Base-by-base conservation (phyloP, 2,329 filamentous ascomycete species). In the Aspergillus bombycis region DNA sequence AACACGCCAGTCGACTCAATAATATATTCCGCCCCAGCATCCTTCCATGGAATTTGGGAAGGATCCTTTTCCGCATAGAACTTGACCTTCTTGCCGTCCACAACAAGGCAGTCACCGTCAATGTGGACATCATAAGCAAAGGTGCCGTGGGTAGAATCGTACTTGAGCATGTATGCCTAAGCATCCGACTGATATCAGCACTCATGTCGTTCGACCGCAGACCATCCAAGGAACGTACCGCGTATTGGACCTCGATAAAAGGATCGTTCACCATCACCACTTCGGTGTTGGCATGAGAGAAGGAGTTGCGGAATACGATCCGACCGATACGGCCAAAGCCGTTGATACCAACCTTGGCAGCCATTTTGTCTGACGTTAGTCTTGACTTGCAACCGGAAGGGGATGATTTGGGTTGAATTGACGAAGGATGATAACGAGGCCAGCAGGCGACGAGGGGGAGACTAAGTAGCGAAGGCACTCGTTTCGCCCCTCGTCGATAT, bases 271-370 rank as follows among this genome's bases (percentile, higher is more conserved):
- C 93, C 76, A 94, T 94, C 77, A 97, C 93, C 76, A 99, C 87
- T 77, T 97, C 88, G 79, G 97, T 91, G 65, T 96, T 91, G 76
- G 86, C 83, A 85, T 94, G 91, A 88, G 96, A 91, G 80, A 96
- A 90, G 87, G 94, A 92, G 86, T 97, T 98, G 86, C 94, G 93
- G 91, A 98, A 95, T 76, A 84, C 88, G 82, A 99, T 97, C 83
- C 95, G 92, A 79, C 94, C 94, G 84, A 99, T 99, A 84, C 94
- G 94, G 86, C 95, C 95, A 88, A 99, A 99, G 83, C 95, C 94
- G 91, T 97, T 98, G 91, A 97, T 97, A 83, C 93, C 93, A 80
- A 96, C 92, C 74, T 76, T 74, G 65, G 75, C 71, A 1, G 34
- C 5, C 34, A 36, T 36, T 36, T 12, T 36, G 34, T 36, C 12